Conservation (phyloP, 805 yeast genomes). For the Myxozyma geophila region DNA sequence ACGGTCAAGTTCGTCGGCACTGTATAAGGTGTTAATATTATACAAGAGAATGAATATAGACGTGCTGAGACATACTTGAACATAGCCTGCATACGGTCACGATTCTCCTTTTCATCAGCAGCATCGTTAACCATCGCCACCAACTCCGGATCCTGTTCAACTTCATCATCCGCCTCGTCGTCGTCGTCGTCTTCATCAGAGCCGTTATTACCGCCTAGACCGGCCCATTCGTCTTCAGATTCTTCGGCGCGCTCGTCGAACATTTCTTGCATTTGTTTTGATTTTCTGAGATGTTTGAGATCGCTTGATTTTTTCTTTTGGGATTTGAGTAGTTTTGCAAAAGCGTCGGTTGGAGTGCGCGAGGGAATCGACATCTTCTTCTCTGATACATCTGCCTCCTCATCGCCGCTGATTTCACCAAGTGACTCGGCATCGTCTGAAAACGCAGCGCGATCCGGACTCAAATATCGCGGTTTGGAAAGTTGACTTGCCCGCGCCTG, state of each 20-base stretch:
- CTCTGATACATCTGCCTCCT: background rate
- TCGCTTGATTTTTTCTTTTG: constrained; percentile 6
- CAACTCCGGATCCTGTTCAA: constrained; percentile 50
- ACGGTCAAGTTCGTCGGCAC: constrained; percentile 53
- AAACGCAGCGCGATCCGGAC: constrained; percentile 11
- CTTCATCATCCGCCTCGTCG: background rate
- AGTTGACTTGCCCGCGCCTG: background rate
- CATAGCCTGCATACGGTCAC: constrained; percentile 57
- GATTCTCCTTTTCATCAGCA: constrained; percentile 59
- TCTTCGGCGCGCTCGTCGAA: constrained; percentile 86
- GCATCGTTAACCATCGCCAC: constrained; percentile 73
- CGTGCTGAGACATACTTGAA: constrained; percentile 46
- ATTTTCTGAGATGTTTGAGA: constrained; percentile 33
- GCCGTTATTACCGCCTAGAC: constrained; percentile 73
- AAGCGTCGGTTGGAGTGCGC: background rate
- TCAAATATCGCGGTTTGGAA: background rate
- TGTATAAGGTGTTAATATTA: constrained; percentile 3
- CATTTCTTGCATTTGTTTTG: constrained; percentile 54
- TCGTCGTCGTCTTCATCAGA: constrained; percentile 65
- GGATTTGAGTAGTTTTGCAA: constrained; percentile 6
- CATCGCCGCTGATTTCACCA: background rate
- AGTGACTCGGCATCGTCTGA: constrained; percentile 1
- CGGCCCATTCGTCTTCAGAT: constrained; percentile 88
- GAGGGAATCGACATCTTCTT: background rate
- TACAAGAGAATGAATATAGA: constrained; percentile 33